Conservation (phyloP, 2,329 filamentous ascomycete genomes). For the Phyllosticta citribraziliensis region DNA sequence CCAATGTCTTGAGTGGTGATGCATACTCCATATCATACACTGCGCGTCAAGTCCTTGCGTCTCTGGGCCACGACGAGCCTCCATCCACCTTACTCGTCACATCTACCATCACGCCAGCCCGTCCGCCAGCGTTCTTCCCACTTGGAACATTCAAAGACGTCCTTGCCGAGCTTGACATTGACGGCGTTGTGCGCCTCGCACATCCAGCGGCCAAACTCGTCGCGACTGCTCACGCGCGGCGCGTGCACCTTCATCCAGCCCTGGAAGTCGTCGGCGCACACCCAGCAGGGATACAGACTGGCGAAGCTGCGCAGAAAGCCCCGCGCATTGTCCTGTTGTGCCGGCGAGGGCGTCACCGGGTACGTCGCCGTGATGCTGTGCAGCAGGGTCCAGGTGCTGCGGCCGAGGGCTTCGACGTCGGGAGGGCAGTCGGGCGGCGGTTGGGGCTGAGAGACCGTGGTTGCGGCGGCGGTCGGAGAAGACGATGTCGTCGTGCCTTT, state of each 20-base stretch:
- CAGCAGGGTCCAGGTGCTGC: slow-evolving; percentile 84
- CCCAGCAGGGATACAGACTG: slow-evolving; percentile 89
- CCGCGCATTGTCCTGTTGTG: slow-evolving; percentile 65
- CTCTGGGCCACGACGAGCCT: background rate
- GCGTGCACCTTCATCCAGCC: slow-evolving; percentile 63
- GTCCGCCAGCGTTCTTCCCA: slow-evolving; percentile 96
- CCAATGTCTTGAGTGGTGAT: background rate
- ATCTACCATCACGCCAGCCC: slow-evolving; percentile 67
- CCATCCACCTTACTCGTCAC: slow-evolving; percentile 36
- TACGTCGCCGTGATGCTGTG: slow-evolving; percentile 87
- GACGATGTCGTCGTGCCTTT: slow-evolving; percentile 25
- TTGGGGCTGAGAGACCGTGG: slow-evolving; percentile 23
- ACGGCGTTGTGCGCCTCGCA: slow-evolving; percentile 83
- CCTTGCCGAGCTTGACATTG: slow-evolving; percentile 83
- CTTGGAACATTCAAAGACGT: slow-evolving; percentile 73
- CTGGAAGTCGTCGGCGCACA: slow-evolving; percentile 87
- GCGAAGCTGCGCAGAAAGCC: slow-evolving; percentile 74
- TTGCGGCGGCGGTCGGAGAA: slow-evolving; percentile 12
- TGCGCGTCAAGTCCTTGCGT: background rate
- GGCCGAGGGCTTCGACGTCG: slow-evolving; percentile 78
- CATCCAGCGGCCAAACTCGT: slow-evolving; percentile 72
- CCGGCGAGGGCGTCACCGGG: slow-evolving; percentile 55
- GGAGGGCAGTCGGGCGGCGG: slow-evolving; percentile 67
- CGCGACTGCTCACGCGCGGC: slow-evolving; percentile 48
- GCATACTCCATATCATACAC: background rate